These are phyloP conservation scores for Gymnopilus junonius DNA, from an alignment of 768 basidiomycete genomes.

Conservation along the genomic window DNA sequence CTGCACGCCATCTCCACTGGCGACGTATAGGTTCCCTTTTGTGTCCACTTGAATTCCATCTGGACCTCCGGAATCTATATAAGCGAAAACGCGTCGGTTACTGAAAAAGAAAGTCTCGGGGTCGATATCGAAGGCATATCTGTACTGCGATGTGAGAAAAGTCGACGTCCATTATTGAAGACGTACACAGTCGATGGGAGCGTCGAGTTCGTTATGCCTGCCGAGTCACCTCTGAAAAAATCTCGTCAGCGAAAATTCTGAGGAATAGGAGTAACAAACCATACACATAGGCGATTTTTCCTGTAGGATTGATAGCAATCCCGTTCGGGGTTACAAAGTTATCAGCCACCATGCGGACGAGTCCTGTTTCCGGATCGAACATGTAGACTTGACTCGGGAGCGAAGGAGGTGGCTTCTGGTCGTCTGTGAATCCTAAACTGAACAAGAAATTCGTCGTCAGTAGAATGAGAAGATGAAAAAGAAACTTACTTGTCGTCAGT, in stretches of 20 bases:
- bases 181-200: conserved; percentile 68
- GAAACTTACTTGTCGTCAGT: conserved; percentile 66
- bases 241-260: background rate
- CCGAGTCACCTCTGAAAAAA: conserved; percentile 50
- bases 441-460: background rate
- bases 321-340: conserved; percentile 74
- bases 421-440: conserved; percentile 64
- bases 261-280: conserved; percentile 3
- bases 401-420: conserved; percentile 67
- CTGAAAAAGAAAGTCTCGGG: conserved; percentile 51
- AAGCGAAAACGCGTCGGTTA: conserved; percentile 69
- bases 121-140: conserved; percentile 73
- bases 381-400: conserved; percentile 79
- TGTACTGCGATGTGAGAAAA: conserved; percentile 22
- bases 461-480: background rate
- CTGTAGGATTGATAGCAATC: conserved; percentile 67
- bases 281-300: conserved; percentile 67
- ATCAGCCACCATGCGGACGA: conserved; percentile 72
- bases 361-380: conserved; percentile 65
- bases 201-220: conserved; percentile 50
- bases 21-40: conserved; percentile 66
- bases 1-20: conserved; percentile 68
- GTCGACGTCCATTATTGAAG: background rate
- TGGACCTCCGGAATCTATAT: conserved; percentile 62
- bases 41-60: conserved; percentile 71